phyloP scores from a whole-genome alignment of 768 basidiomycete species.

The Pleurotus giganteus region DNA sequence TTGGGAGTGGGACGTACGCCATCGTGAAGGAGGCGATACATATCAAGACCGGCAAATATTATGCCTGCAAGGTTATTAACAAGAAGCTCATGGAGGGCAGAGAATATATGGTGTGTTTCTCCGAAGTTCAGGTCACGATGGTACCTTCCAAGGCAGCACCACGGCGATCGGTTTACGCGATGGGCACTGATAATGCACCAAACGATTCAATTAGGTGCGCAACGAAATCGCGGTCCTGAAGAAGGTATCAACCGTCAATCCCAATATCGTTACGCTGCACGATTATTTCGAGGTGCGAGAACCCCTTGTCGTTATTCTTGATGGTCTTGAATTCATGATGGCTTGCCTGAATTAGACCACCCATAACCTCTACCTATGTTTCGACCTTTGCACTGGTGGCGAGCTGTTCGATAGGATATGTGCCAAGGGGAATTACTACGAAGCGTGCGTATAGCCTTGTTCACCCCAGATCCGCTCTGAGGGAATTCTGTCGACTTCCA shows the following conservation, averaged over 20 bases:
- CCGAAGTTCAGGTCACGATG: conserved; percentile 1
- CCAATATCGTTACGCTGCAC: conserved; percentile 89
- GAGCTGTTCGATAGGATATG: conserved; percentile 99
- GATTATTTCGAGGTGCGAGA: conserved; percentile 87
- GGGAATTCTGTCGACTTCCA: conserved; percentile 24
- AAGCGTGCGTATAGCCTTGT: conserved; percentile 56
- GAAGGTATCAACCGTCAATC: conserved; percentile 85
- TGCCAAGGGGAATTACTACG: conserved; percentile 95
- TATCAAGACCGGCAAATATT: conserved; percentile 88
- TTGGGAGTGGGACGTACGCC: conserved; percentile 91
- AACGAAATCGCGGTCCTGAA: conserved; percentile 98
- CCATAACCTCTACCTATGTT: conserved; percentile 91
- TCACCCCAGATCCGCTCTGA: conserved; percentile 1
- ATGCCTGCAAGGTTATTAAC: conserved; percentile 99
- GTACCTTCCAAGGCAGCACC: neutral
- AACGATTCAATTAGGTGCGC: conserved; percentile 61
- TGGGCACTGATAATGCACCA: neutral
- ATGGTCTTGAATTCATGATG: neutral
- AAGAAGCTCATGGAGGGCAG: conserved; percentile 98
- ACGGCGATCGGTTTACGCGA: conserved; percentile 2
- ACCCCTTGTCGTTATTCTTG: neutral
- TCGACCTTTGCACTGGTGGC: conserved; percentile 95
- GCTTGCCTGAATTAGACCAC: conserved; percentile 52
- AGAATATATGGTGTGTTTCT: conserved; percentile 84
- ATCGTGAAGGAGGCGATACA: conserved; percentile 96